Percentiles rank a stretch among this genome's conserved stretches.
These are phyloP conservation scores for Solanum gandarillasii DNA, from an alignment of 257 asterid species.

Conservation along the genomic window DNA sequence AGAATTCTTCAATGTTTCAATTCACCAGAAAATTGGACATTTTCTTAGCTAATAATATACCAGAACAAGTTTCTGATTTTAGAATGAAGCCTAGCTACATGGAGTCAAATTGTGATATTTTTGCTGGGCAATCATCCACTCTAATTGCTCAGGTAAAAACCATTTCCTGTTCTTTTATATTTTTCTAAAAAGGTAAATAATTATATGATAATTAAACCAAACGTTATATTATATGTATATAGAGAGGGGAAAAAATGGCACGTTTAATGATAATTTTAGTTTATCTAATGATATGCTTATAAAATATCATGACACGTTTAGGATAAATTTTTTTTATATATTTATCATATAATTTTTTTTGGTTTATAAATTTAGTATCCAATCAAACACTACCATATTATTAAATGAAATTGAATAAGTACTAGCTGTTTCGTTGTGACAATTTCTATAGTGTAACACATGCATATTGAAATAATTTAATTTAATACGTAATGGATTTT, in stretches of 20 bases:
- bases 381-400: neutral
- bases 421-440: neutral
- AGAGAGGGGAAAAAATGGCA: neutral
- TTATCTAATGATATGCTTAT: neutral
- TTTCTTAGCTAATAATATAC: neutral
- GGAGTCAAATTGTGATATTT: neutral
- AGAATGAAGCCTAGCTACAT: neutral
- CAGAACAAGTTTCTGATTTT: neutral
- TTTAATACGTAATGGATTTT: neutral
- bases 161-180: neutral
- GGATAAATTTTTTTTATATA: neutral
- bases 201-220: neutral
- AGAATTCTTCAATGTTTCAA: neutral
- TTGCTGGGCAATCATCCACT: neutral
- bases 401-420: neutral
- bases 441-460: neutral
- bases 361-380: neutral
- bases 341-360: neutral
- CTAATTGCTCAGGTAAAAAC: neutral
- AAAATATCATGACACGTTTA: neutral
- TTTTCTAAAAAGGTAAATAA: neutral
- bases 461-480: neutral
- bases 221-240: neutral
- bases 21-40: neutral
- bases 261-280: neutral